Evolutionary conservation across 2,329 filamentous ascomycete species (phyloP).

Genomic region (Penicillium sp.): DNA sequence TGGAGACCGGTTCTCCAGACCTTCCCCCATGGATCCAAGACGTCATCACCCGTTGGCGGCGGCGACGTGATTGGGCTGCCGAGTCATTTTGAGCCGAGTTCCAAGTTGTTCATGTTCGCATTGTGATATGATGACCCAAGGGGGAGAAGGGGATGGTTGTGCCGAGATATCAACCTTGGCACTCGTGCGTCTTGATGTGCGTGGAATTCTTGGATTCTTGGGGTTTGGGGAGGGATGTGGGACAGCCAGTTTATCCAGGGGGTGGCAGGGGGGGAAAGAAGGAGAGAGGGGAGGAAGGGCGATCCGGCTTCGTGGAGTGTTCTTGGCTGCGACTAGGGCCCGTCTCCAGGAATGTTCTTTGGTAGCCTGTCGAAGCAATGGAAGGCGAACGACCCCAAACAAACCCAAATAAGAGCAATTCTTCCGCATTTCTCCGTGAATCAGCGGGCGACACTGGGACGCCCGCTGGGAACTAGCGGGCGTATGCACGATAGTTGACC

Average conservation of each 20-base stretch:
- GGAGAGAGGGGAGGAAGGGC: too few relatives aligned
- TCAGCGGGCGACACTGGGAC: slow-evolving; percentile 12
- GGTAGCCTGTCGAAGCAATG: background rate
- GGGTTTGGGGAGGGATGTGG: slow-evolving; percentile 7
- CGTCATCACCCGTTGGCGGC: slow-evolving; percentile 16
- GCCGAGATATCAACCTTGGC: too few relatives aligned
- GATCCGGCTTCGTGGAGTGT: slow-evolving; percentile 15
- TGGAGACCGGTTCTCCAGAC: slow-evolving; percentile 10
- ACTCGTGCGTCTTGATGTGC: too few relatives aligned
- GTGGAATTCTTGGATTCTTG: too few relatives aligned
- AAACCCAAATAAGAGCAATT: too few relatives aligned
- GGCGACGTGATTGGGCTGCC: slow-evolving; percentile 6
- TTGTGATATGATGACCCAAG: background rate
- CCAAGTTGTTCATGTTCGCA: background rate
- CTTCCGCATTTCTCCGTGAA: slow-evolving; percentile 26
- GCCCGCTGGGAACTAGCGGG: slow-evolving; percentile 2
- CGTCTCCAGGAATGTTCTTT: slow-evolving; percentile 9
- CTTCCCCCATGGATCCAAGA: slow-evolving; percentile 6
- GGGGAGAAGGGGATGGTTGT: too few relatives aligned
- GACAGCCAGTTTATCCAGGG: slow-evolving; percentile 5
- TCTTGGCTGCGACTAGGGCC: slow-evolving; percentile 24
- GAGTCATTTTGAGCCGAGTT: too few relatives aligned
- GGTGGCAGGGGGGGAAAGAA: slow-evolving; percentile 7
- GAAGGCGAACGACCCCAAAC: too few relatives aligned
- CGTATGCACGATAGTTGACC: background rate